Evolutionary conservation across 129 eudicot species (phyloP).

Genomic region (Arctium minus): DNA sequence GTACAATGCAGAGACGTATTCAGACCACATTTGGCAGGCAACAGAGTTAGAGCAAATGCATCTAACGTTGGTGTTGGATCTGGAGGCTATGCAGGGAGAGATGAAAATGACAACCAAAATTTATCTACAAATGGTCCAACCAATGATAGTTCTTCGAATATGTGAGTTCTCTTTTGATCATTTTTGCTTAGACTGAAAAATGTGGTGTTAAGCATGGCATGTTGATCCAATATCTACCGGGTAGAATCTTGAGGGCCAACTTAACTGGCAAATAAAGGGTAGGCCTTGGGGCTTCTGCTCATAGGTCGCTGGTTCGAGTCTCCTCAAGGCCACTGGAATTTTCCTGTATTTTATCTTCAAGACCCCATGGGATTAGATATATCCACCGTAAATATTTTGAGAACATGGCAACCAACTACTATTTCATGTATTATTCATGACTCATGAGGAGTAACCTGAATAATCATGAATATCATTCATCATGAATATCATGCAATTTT

Average conservation of each 20-base stretch:
- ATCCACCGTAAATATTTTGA: too few relatives aligned
- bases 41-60: constrained; percentile 48
- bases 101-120: constrained; percentile 46
- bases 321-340: too few relatives aligned
- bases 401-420: too few relatives aligned
- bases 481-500: not conserved
- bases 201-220: constrained; percentile 4
- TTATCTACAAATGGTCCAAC: constrained; percentile 33
- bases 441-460: not conserved
- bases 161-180: constrained; percentile 44
- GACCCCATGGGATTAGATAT: too few relatives aligned
- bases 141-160: constrained; percentile 43
- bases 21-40: constrained; percentile 24
- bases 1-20: constrained; percentile 38
- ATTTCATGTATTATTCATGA: not conserved
- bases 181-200: constrained; percentile 1
- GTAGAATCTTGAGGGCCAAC: too few relatives aligned
- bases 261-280: too few relatives aligned
- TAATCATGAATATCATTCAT: not conserved
- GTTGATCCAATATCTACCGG: not conserved
- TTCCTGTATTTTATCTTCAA: too few relatives aligned
- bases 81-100: constrained; percentile 70
- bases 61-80: constrained; percentile 74
- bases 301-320: too few relatives aligned
- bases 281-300: too few relatives aligned